Percentiles rank a stretch among this genome's conserved stretches.
Conservation (phyloP, 2,329 filamentous ascomycete genomes). For the Metarhizium rileyi region DNA sequence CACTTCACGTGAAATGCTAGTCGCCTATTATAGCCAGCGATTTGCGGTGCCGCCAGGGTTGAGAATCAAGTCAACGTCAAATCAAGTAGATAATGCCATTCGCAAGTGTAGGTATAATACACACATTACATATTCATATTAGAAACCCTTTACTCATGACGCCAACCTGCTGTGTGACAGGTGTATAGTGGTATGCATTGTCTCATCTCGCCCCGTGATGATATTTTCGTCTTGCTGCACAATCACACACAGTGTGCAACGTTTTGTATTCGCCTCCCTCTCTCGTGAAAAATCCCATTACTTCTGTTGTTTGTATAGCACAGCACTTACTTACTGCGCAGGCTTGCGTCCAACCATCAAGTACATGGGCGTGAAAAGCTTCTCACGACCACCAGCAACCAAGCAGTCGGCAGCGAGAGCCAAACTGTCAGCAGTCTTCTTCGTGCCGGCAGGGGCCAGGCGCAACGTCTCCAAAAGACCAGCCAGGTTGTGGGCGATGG, state of each 20-base stretch:
- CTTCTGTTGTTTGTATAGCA: neutral
- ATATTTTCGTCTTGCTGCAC: neutral
- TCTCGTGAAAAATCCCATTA: neutral
- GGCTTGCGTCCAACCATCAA: conserved; percentile 92
- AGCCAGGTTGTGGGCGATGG: conserved; percentile 65
- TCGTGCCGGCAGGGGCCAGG: conserved; percentile 71
- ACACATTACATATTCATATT: conserved; percentile 4
- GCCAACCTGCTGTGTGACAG: conserved; percentile 2
- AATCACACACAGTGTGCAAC: neutral
- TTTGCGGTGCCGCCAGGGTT: no score
- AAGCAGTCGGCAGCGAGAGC: conserved; percentile 74
- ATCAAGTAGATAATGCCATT: neutral
- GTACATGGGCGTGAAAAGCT: conserved; percentile 99
- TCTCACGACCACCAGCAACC: conserved; percentile 75
- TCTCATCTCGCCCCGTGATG: neutral
- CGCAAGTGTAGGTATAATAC: neutral
- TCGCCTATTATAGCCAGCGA: no score
- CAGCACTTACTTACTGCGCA: conserved; percentile 7
- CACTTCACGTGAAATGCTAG: no score
- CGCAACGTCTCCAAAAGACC: conserved; percentile 65
- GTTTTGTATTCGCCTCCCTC: neutral
- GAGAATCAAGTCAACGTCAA: neutral
- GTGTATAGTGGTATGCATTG: neutral
- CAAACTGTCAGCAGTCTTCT: conserved; percentile 90
- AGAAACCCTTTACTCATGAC: neutral